Evolutionary conservation across 345 rosid genomes (phyloP).

Genomic region (Geranium brycei): DNA sequence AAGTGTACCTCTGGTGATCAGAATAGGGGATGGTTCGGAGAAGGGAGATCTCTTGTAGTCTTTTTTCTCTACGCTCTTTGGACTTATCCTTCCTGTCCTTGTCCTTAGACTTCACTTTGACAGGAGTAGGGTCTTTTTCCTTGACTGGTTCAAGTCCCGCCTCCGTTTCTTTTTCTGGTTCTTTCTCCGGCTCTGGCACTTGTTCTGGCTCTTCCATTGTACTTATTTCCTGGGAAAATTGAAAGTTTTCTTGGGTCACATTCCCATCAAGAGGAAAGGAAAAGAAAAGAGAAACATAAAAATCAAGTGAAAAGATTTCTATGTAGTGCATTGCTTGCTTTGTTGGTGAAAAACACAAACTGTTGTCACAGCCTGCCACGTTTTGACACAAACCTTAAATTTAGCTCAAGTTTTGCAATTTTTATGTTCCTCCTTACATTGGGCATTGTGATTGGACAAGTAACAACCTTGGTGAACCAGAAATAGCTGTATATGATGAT

Average conservation of each 20-base stretch:
- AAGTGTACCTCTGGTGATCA: slow-evolving; percentile 66
- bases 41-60: slow-evolving; percentile 71
- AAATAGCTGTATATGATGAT: neutral
- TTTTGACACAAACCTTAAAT: neutral
- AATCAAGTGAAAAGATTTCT: no score
- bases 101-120: slow-evolving; percentile 5
- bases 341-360: no score
- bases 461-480: no score
- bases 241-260: neutral
- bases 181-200: neutral
- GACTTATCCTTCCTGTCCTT: slow-evolving; percentile 50
- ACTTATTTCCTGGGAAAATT: no score
- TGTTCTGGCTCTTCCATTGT: neutral
- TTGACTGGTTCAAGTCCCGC: neutral
- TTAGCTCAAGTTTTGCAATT: neutral
- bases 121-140: neutral
- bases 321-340: no score
- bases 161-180: neutral
- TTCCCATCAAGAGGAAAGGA: no score
- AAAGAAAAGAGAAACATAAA: no score
- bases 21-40: slow-evolving; percentile 87
- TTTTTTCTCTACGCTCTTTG: slow-evolving; percentile 59
- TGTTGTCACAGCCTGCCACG: no score
- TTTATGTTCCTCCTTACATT: neutral
- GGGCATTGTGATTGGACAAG: neutral